Conservation (phyloP, 345 rosid species). For the Eutrema heterophyllum region DNA sequence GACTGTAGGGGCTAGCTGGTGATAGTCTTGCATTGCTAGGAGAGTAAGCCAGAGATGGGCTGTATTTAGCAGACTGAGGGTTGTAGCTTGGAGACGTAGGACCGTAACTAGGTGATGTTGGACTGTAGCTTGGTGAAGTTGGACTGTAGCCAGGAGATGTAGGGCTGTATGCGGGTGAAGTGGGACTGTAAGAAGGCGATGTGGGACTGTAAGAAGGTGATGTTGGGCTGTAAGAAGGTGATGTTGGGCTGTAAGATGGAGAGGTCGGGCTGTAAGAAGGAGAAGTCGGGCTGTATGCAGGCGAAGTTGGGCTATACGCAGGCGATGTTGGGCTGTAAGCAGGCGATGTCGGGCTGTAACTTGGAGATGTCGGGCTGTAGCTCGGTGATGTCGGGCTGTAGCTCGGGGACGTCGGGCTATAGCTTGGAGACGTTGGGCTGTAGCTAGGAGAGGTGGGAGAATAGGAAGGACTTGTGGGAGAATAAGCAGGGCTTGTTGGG, state of each 20-base stretch:
- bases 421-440: conserved; percentile 80
- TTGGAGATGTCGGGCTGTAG: conserved; percentile 77
- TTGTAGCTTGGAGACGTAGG: conserved; percentile 71
- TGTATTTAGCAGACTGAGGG: conserved; percentile 59
- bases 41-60: conserved; percentile 82
- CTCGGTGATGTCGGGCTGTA: conserved; percentile 81
- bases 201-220: conserved; percentile 80
- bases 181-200: conserved; percentile 73
- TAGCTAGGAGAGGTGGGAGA: conserved; percentile 72
- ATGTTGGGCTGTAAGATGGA: conserved; percentile 79
- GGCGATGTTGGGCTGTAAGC: conserved; percentile 79
- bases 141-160: conserved; percentile 81
- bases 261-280: conserved; percentile 87
- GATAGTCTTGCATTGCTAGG: conserved; percentile 91
- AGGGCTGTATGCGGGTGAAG: conserved; percentile 84
- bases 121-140: conserved; percentile 73
- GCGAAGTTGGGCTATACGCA: conserved; percentile 70
- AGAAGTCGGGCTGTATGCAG: conserved; percentile 74
- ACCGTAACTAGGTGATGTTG: conserved; percentile 74
- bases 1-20: conserved; percentile 90
- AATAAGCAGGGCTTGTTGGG: conserved; percentile 82
- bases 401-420: conserved; percentile 74
- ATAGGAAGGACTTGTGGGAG: conserved; percentile 65
- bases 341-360: conserved; percentile 74
- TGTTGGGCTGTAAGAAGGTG: conserved; percentile 79